These are phyloP conservation scores for Lyophyllum atratum DNA, from an alignment of 768 basidiomycete genomes.

Conservation along the genomic window DNA sequence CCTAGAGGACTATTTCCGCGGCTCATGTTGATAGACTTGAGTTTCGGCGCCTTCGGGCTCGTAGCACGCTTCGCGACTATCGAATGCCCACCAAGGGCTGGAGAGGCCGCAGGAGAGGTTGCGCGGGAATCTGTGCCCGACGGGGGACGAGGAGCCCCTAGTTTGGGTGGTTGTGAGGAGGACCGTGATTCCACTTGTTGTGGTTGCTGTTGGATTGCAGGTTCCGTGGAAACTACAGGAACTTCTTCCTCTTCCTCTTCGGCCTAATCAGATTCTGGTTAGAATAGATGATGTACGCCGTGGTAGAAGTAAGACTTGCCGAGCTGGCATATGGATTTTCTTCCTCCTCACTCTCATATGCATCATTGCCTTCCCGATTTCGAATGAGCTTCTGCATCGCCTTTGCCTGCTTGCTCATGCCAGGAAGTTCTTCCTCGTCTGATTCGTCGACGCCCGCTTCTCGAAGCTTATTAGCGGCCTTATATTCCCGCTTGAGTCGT, in stretches of 20 bases:
- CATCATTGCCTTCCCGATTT: constrained; percentile 79
- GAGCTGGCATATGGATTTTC: constrained; percentile 83
- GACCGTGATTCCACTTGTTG: constrained; percentile 48
- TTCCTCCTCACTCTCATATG: constrained; percentile 83
- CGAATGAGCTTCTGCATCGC: constrained; percentile 85
- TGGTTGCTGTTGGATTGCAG: constrained; percentile 50
- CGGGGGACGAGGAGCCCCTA: constrained; percentile 35
- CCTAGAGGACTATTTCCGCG: constrained; percentile 64
- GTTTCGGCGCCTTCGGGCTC: constrained; percentile 72
- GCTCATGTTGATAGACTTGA: constrained; percentile 47
- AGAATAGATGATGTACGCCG: constrained; percentile 3
- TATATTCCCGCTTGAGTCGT: constrained; percentile 82
- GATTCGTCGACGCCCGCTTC: constrained; percentile 73
- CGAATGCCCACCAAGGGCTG: constrained; percentile 72
- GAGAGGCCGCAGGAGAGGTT: constrained; percentile 56
- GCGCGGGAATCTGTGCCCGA: constrained; percentile 50
- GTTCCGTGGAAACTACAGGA: constrained; percentile 35
- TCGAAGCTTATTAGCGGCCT: constrained; percentile 71
- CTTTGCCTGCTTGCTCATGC: constrained; percentile 69
- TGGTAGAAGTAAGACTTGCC: constrained; percentile 40
- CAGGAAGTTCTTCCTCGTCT: constrained; percentile 68
- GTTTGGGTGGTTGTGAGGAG: constrained; percentile 44
- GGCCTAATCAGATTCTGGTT: constrained; percentile 38
- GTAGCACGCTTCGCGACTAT: constrained; percentile 84
- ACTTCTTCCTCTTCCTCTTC: constrained; percentile 81